These are phyloP conservation scores for Musa balbisiana DNA, from an alignment of 202 grass and related monocot genomes.

Conservation along the genomic window DNA sequence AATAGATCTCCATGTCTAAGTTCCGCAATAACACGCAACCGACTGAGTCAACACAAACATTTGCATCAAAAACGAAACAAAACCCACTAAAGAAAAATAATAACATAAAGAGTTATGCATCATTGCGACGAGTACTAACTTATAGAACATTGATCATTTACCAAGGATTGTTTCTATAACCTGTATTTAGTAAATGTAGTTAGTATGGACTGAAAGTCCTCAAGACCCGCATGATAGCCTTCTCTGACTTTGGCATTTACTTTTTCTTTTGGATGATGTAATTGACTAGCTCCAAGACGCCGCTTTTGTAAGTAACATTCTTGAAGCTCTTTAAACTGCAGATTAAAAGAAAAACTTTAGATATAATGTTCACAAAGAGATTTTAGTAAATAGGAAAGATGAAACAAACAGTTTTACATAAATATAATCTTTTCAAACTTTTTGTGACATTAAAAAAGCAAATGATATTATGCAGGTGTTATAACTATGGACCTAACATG, in stretches of 20 bases:
- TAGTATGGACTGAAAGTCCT: constrained; percentile 96
- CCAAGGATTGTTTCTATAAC: constrained; percentile 30
- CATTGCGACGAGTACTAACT: background rate
- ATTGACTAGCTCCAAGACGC: constrained; percentile 45
- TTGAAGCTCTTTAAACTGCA: constrained; percentile 94
- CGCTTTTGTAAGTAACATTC: constrained; percentile 93
- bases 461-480: too few relatives aligned
- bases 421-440: background rate
- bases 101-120: background rate
- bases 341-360: constrained; percentile 3
- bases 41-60: constrained; percentile 36
- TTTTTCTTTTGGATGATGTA: constrained; percentile 53
- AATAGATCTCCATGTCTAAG: constrained; percentile 97
- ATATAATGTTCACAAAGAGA: constrained; percentile 4
- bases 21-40: constrained; percentile 81
- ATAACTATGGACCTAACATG: too few relatives aligned
- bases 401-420: constrained; percentile 3
- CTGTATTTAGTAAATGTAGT: constrained; percentile 98
- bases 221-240: constrained; percentile 80
- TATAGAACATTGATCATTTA: background rate
- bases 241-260: constrained; percentile 56
- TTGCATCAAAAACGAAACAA: constrained; percentile 15
- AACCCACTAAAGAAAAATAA: background rate
- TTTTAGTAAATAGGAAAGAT: background rate
- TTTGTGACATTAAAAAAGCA: constrained; percentile 15